Base-by-base conservation (phyloP, 1,284 basidiomycete species). In the Melampsora americana region DNA sequence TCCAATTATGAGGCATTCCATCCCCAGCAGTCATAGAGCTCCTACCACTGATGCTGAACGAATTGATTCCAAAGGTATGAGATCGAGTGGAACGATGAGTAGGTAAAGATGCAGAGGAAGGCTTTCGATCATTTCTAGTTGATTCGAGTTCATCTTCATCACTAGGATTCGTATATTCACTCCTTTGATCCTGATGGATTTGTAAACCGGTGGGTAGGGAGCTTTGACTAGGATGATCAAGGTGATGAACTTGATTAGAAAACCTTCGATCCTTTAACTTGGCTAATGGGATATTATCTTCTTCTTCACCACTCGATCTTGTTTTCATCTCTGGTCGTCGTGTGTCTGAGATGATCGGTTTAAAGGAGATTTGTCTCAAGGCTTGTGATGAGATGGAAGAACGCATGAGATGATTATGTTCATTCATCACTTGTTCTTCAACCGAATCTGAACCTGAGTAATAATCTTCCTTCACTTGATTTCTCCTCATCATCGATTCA, bases 121-220 rank as follows among this genome's bases (percentile, higher is more conserved):
- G 44, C 39, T 59, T 48, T 20, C 14, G 28, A 23, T 65, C 61
- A 35, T 46, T 28, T 62, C 60, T 23, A 5, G 26, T 5, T 16
- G 6, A 3, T 26, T 26, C 39, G 2, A 53, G 23, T 53, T 53
- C 50, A 20, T 61, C 60, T 42, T 75, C 66, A 32, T 75, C 73
- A 67, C 73, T 75, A 48, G 73, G 73, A 60, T 75, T 75, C 3
- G 73, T 75, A 68, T 65, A 75, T 42, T 66, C 64, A 61, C 60
- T 61, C 28, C 16, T 61, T 53, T 53, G 50, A 53, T 26, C 23
- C 23, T 53, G 18, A 53, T 12, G 3, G 50, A 20, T 26, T 35
- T 73, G n/a, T 28, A 23, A 26, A 26, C 35, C 39, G 3, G 71
- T 66, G 16, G 46, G 6, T n/a, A 73, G 56, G 26, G 53, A 68